Base-by-base conservation (phyloP, 768 basidiomycete genomes). In the Tylopilus vinaceipallidus region DNA sequence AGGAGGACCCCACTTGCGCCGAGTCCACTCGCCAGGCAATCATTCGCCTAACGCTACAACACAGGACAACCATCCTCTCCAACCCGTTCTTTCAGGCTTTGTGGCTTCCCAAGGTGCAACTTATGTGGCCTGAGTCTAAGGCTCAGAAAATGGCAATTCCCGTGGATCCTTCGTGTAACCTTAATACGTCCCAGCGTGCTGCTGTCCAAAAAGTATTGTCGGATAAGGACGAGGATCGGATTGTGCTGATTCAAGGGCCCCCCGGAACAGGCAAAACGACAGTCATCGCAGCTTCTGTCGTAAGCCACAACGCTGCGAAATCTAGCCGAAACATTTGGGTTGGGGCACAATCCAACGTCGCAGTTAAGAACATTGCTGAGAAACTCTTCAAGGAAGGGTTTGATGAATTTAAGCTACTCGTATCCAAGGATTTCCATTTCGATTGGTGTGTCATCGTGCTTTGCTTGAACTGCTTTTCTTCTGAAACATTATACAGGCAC, bases 1-100 rank as follows among this genome's bases (percentile, higher is more conserved):
- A 73, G 24, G 82, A 77, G 45, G 70, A 68, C 24, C 77, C 75
- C 0, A 88, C 86, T 2, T 68, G 55, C 16, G 84, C 87, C 3
- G 84, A 88, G 46, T 44, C 55, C 3, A 3, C 16, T 17, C 65
- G 69, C 5, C 52, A 57, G 14, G 41, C 17, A 6, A 29, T 67
- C 36, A 50, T 72, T 12, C 63, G 65, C 34, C 2, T 26, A 7
- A 46, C 54, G 0, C 26, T 73, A 10, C 65, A 67, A 24, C 10
- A 38, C 4, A 17, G 1, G 10, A 43, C 54, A 1, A 49, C 34
- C 1, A 53, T 71, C 29, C 20, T 62, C 14, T 47, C 51, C 3
- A 53, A 57, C 20, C 59, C 63, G 0, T 67, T 68, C 36, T 63
- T 71, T 27, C 56, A 30, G 6, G 47, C 52, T 10, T 55, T 74